Percentiles rank a stretch among this genome's conserved stretches.
These are phyloP conservation scores for Blastomyces percursus DNA, from an alignment of 2,329 filamentous ascomycete species.

Conservation along the genomic window DNA sequence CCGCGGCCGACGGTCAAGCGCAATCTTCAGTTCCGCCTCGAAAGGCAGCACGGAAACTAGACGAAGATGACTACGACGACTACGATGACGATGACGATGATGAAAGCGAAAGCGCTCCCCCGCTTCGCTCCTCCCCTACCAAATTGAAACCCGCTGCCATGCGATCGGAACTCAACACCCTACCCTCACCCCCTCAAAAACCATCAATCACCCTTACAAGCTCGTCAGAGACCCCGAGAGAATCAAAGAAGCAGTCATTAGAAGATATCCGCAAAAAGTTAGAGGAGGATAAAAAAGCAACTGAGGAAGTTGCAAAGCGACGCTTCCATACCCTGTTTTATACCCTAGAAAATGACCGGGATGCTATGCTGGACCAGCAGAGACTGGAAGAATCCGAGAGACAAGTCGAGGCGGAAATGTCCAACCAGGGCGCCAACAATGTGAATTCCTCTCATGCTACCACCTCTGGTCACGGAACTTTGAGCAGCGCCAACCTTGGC, in stretches of 20 bases:
- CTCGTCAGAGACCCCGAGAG: constrained; percentile 50
- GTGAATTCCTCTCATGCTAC: constrained; percentile 42
- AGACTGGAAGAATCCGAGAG: constrained; percentile 93
- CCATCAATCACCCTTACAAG: constrained; percentile 53
- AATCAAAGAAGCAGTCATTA: constrained; percentile 51
- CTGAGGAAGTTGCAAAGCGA: constrained; percentile 76
- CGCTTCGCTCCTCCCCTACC: constrained; percentile 34
- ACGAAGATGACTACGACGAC: constrained; percentile 65
- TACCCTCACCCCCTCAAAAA: constrained; percentile 57
- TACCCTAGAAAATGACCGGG: constrained; percentile 86
- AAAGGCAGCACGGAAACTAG: constrained; percentile 61
- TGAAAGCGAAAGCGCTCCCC: constrained; percentile 44
- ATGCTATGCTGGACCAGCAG: constrained; percentile 96
- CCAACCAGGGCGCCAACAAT: constrained; percentile 46
- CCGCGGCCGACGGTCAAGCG: constrained; percentile 41
- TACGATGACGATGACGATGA: constrained; percentile 53
- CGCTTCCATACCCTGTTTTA: constrained; percentile 93
- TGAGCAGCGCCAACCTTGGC: constrained; percentile 88
- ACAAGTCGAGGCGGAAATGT: constrained; percentile 91
- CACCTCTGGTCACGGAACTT: constrained; percentile 65
- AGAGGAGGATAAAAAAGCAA: constrained; percentile 82
- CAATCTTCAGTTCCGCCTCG: constrained; percentile 33
- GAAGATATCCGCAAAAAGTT: constrained; percentile 89
- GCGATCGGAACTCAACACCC: constrained; percentile 45
- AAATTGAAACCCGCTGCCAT: constrained; percentile 42